These are phyloP conservation scores for Thuja plicata DNA, from an alignment of 83 land plant species.

Conservation along the genomic window DNA sequence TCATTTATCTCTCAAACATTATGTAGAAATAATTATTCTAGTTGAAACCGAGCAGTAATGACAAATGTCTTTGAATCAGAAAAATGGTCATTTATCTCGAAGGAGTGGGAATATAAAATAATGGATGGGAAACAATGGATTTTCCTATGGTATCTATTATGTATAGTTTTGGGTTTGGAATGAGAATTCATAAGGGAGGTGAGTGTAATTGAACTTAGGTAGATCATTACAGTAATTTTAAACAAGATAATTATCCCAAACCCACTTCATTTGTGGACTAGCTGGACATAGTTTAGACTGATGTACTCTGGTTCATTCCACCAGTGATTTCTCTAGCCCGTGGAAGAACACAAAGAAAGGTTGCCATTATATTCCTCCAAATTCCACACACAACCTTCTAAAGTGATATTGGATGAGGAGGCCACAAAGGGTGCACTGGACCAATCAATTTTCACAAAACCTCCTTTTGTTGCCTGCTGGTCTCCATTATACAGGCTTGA, in stretches of 20 bases:
- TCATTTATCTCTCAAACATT: no score
- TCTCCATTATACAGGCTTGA: slow-evolving; percentile 15
- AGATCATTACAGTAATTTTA: slow-evolving; percentile 22
- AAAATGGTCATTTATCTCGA: no score
- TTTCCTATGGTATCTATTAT: no score
- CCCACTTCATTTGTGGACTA: slow-evolving; percentile 19
- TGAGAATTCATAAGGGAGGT: neutral
- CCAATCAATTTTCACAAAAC: slow-evolving; percentile 17
- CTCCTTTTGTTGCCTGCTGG: slow-evolving; percentile 31
- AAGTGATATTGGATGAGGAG: neutral
- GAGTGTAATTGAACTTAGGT: neutral
- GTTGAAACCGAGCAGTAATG: no score
- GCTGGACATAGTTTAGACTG: neutral
- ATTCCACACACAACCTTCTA: neutral
- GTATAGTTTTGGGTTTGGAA: neutral
- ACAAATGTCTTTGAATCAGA: no score
- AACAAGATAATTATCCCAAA: slow-evolving; percentile 7
- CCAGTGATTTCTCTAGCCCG: neutral
- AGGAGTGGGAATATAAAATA: no score
- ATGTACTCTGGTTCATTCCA: neutral
- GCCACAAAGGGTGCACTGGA: slow-evolving; percentile 25
- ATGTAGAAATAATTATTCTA: no score
- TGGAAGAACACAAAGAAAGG: neutral
- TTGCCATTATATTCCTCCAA: neutral
- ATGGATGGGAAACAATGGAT: no score